These are phyloP conservation scores for Tilletia indica DNA, from an alignment of 1,284 basidiomycete species.

Conservation along the genomic window DNA sequence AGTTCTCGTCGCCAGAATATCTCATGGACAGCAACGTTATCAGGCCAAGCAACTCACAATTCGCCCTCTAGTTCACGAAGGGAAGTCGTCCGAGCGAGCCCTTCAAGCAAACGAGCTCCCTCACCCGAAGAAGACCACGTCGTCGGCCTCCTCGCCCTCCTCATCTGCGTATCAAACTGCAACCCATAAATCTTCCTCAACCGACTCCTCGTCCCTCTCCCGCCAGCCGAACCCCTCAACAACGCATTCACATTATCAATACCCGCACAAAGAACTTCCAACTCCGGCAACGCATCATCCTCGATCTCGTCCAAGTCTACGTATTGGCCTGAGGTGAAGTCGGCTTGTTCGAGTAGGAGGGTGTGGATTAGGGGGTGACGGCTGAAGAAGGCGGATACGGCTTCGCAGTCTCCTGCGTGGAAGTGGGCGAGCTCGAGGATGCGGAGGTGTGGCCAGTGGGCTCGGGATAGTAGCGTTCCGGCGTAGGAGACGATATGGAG, in stretches of 20 bases:
- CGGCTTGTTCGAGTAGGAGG: slow-evolving; percentile 19
- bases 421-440: slow-evolving; percentile 22
- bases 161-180: slow-evolving; percentile 23
- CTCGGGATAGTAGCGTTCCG: slow-evolving; percentile 14
- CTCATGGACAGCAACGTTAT: no score
- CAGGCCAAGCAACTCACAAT: slow-evolving; percentile 11
- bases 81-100: slow-evolving; percentile 7
- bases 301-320: slow-evolving; percentile 19
- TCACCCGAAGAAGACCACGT: slow-evolving; percentile 16
- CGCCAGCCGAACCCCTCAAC: background rate
- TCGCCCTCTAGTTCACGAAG: slow-evolving; percentile 20
- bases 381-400: slow-evolving; percentile 19
- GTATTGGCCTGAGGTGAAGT: slow-evolving; percentile 17
- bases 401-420: slow-evolving; percentile 18
- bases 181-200: slow-evolving; percentile 13
- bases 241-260: slow-evolving; percentile 21
- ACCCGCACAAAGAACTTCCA: slow-evolving; percentile 18
- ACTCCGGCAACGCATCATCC: slow-evolving; percentile 1
- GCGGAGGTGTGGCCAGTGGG: slow-evolving; percentile 21
- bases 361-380: slow-evolving; percentile 19
- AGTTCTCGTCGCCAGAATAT: background rate
- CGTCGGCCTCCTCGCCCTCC: slow-evolving; percentile 11
- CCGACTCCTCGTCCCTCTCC: background rate
- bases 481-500: slow-evolving; percentile 13
- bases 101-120: slow-evolving; percentile 9